Evolutionary conservation across 768 basidiomycete genomes (phyloP).

Genomic region (Cystobasidium ongulense): DNA sequence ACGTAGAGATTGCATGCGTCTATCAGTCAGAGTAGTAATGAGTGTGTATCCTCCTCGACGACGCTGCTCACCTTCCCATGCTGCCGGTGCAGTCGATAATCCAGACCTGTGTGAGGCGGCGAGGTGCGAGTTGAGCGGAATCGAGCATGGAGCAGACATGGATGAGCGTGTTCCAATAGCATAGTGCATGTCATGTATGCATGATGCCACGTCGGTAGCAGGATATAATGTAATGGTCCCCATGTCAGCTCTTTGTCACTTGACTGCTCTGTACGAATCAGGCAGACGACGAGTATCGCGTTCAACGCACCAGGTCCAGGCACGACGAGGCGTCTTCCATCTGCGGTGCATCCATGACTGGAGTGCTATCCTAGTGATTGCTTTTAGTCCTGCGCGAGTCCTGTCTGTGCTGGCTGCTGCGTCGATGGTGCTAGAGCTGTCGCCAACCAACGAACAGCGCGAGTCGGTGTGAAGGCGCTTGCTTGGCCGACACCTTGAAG

Average conservation of each 20-base stretch:
- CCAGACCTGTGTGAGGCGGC: background rate
- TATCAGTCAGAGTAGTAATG: background rate
- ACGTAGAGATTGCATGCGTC: too few relatives aligned
- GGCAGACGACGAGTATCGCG: too few relatives aligned
- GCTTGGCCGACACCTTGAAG: too few relatives aligned
- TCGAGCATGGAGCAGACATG: too few relatives aligned
- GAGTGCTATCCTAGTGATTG: background rate
- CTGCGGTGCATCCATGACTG: background rate
- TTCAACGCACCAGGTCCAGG: background rate
- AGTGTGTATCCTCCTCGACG: background rate
- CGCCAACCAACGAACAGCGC: too few relatives aligned
- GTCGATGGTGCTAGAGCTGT: too few relatives aligned
- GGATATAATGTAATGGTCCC: background rate
- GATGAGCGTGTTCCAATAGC: too few relatives aligned
- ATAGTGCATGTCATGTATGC: background rate
- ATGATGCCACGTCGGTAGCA: background rate
- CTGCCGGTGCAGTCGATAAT: conserved; percentile 6
- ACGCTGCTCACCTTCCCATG: background rate
- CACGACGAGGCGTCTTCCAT: background rate
- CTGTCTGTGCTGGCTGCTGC: background rate
- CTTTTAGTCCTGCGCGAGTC: background rate
- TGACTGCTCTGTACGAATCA: background rate
- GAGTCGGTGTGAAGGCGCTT: too few relatives aligned
- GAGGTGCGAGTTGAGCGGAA: background rate
- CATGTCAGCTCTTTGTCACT: background rate